Percentiles rank a stretch among this genome's conserved stretches.
Conservation (phyloP, 164 flowering plant species). For the Malania oleifera region DNA sequence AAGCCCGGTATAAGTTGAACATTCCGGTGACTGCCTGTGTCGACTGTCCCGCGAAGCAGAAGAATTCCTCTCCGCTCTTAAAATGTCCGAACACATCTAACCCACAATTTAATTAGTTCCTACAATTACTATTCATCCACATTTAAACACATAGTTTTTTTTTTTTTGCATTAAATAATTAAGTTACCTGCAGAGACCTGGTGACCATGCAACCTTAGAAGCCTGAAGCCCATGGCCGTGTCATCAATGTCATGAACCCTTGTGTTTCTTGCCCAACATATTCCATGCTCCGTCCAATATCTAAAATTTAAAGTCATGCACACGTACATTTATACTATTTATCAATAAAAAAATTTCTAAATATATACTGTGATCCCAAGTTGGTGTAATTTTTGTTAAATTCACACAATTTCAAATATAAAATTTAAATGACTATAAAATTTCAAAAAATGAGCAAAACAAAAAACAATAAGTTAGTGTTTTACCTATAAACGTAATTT, state of each 20-base stretch:
- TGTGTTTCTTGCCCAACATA: constrained; percentile 85
- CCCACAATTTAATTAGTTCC: too few relatives aligned
- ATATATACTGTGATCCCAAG: too few relatives aligned
- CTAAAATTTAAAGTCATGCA: constrained; percentile 23
- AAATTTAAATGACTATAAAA: too few relatives aligned
- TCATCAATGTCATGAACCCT: constrained; percentile 74
- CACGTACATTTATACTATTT: too few relatives aligned
- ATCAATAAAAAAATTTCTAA: too few relatives aligned
- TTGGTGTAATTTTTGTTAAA: too few relatives aligned
- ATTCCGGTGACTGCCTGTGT: constrained; percentile 79
- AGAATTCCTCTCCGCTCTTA: constrained; percentile 64
- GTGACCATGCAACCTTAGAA: constrained; percentile 71
- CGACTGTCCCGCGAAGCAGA: constrained; percentile 76
- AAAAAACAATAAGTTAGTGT: too few relatives aligned
- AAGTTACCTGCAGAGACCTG: constrained; percentile 63
- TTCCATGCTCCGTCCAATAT: constrained; percentile 69
- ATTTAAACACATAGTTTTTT: too few relatives aligned
- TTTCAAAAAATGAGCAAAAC: too few relatives aligned
- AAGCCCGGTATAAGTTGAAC: constrained; percentile 70
- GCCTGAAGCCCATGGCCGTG: constrained; percentile 88
- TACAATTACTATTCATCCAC: too few relatives aligned
- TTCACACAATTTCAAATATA: too few relatives aligned
- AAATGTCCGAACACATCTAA: constrained; percentile 72
- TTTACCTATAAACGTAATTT: constrained; percentile 56
- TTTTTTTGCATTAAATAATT: not conserved